Evolutionary conservation across 1,139 yeast species (phyloP).

Genomic region (Ashbya aceris): DNA sequence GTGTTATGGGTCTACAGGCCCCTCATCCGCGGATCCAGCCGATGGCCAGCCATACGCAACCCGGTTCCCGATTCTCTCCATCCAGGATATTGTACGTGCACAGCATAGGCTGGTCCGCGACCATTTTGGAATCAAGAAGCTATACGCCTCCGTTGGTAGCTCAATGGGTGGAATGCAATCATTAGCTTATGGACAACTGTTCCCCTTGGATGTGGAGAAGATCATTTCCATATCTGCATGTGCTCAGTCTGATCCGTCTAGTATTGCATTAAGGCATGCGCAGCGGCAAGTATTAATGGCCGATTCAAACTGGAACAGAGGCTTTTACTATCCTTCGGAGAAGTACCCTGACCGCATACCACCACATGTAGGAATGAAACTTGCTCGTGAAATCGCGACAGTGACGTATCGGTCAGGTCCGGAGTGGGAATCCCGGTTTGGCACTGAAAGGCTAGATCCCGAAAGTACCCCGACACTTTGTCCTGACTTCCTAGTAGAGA

Average conservation of each 20-base stretch:
- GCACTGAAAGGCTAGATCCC: slow-evolving; percentile 80
- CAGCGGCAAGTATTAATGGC: slow-evolving; percentile 92
- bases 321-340: slow-evolving; percentile 55
- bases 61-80: slow-evolving; percentile 74
- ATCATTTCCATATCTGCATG: slow-evolving; percentile 80
- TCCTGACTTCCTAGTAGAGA: slow-evolving; percentile 86
- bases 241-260: slow-evolving; percentile 88
- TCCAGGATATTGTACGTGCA: slow-evolving; percentile 86
- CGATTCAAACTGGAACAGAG: slow-evolving; percentile 91
- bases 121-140: slow-evolving; percentile 50
- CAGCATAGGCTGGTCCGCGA: slow-evolving; percentile 61
- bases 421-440: slow-evolving; percentile 92
- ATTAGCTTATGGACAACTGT: slow-evolving; percentile 77
- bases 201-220: slow-evolving; percentile 64
- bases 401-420: slow-evolving; percentile 93
- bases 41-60: slow-evolving; percentile 65
- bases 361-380: slow-evolving; percentile 91
- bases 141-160: slow-evolving; percentile 80
- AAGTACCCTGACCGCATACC: slow-evolving; percentile 44
- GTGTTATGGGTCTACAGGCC: slow-evolving; percentile 93
- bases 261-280: slow-evolving; percentile 86
- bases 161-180: slow-evolving; percentile 98
- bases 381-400: slow-evolving; percentile 89
- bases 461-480: slow-evolving; percentile 74
- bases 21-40: slow-evolving; percentile 71